phyloP scores from a whole-genome alignment of 805 yeast genomes.

The Hanseniaspora meyeri region DNA sequence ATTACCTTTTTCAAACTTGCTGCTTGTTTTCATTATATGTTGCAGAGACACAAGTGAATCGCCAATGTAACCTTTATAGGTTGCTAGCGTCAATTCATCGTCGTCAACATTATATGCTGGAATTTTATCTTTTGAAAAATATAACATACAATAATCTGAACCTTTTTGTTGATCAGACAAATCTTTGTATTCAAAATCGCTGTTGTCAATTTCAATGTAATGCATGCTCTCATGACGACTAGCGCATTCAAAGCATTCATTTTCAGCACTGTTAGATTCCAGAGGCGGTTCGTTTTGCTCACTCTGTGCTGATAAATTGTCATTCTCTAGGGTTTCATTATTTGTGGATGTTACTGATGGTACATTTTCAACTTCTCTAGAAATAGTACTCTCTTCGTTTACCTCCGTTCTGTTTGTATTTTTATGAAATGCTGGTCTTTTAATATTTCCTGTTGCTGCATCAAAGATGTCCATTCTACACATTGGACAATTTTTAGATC shows the following conservation, averaged over 20 bases:
- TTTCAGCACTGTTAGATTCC: background rate
- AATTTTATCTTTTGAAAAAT: slow-evolving; percentile 22
- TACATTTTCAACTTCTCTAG: background rate
- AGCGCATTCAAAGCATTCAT: too few relatives aligned
- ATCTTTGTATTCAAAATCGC: slow-evolving; percentile 3
- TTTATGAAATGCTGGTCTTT: slow-evolving; percentile 16
- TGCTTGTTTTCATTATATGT: background rate
- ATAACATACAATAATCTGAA: slow-evolving; percentile 1
- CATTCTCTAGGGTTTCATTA: background rate
- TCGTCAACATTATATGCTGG: slow-evolving; percentile 18
- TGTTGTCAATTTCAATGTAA: background rate
- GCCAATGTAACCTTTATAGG: slow-evolving; percentile 6
- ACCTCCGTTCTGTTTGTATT: background rate
- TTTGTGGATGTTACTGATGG: background rate
- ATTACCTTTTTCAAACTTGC: background rate
- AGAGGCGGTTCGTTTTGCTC: background rate
- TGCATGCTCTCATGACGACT: too few relatives aligned
- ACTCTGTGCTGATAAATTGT: background rate
- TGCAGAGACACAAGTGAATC: background rate
- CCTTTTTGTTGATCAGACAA: background rate
- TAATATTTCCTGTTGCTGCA: slow-evolving; percentile 19
- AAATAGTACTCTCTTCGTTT: background rate
- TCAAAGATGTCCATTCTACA: slow-evolving; percentile 63
- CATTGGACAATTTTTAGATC: slow-evolving; percentile 87
- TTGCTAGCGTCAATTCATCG: slow-evolving; percentile 14